Conservation (phyloP, 768 basidiomycete species). For the Pisolithus microcarpus region DNA sequence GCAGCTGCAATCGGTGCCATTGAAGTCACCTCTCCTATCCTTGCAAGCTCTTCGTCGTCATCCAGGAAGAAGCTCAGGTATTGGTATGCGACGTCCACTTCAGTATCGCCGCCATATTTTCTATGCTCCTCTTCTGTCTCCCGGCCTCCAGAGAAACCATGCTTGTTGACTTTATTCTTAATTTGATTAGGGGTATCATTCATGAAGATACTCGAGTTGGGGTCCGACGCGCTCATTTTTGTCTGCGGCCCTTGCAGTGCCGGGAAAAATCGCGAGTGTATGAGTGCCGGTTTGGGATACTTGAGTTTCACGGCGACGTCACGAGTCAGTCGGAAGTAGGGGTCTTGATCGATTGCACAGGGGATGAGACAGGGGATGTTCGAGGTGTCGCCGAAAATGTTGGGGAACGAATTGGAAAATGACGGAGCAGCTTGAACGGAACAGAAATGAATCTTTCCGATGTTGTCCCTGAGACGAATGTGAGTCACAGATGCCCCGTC, state of each 20-base stretch:
- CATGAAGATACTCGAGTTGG: constrained; percentile 94
- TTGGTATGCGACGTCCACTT: constrained; percentile 94
- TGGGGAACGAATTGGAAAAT: constrained; percentile 97
- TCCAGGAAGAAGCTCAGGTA: constrained; percentile 94
- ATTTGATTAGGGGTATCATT: constrained; percentile 87
- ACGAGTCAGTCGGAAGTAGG: constrained; percentile 95
- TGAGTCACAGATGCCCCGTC: neutral
- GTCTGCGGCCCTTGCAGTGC: constrained; percentile 96
- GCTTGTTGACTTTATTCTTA: constrained; percentile 94
- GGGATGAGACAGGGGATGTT: constrained; percentile 93
- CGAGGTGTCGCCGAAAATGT: constrained; percentile 80
- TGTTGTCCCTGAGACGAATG: constrained; percentile 74
- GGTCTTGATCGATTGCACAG: constrained; percentile 96
- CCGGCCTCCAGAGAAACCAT: constrained; percentile 92
- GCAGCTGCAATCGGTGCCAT: neutral
- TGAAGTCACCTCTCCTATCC: constrained; percentile 57
- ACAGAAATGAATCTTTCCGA: constrained; percentile 96
- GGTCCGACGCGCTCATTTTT: constrained; percentile 97
- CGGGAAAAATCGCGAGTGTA: constrained; percentile 97
- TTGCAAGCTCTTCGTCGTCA: constrained; percentile 81
- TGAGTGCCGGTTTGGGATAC: constrained; percentile 87
- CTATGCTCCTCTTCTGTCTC: constrained; percentile 96
- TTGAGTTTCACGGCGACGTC: constrained; percentile 92
- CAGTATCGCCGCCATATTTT: constrained; percentile 80
- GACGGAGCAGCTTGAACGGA: constrained; percentile 93